Evolutionary conservation across 2,329 filamentous ascomycete genomes (phyloP).

Genomic region (Penicillium griseofulvum): DNA sequence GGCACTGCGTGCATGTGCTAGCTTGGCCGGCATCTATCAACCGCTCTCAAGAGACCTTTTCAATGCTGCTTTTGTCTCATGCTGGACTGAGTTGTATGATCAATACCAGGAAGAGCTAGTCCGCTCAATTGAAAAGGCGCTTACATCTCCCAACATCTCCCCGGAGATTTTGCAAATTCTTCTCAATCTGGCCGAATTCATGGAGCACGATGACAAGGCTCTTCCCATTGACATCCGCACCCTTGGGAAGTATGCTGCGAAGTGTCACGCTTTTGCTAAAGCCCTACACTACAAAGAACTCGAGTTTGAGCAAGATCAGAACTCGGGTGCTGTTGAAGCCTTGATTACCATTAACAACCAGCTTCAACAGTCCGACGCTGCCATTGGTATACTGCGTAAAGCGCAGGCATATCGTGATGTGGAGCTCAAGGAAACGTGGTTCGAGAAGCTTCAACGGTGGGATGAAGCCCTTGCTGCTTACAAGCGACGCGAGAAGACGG

Average conservation of each 20-base stretch:
- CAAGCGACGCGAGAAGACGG: conserved; percentile 75
- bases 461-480: conserved; percentile 94
- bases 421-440: conserved; percentile 96
- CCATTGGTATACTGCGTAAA: conserved; percentile 94
- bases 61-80: conserved; percentile 98
- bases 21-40: conserved; percentile 84
- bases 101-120: conserved; percentile 97
- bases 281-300: conserved; percentile 98
- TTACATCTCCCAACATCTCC: conserved; percentile 92
- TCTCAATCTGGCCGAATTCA: conserved; percentile 96
- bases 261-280: conserved; percentile 97
- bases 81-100: conserved; percentile 96
- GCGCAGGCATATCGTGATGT: conserved; percentile 96
- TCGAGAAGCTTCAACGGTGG: conserved; percentile 97
- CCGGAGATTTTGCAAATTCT: conserved; percentile 92
- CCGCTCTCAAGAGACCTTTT: conserved; percentile 91
- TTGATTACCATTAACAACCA: conserved; percentile 99
- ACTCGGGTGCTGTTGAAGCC: conserved; percentile 90
- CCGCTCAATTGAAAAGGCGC: conserved; percentile 88
- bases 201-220: conserved; percentile 99
- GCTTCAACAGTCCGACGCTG: conserved; percentile 95
- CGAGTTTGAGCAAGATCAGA: conserved; percentile 97
- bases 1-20: conserved; percentile 87
- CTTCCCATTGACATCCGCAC: conserved; percentile 95
- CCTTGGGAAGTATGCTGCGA: conserved; percentile 88